phyloP scores from a whole-genome alignment of 1,284 basidiomycete genomes.

The Puccinia horiana region DNA sequence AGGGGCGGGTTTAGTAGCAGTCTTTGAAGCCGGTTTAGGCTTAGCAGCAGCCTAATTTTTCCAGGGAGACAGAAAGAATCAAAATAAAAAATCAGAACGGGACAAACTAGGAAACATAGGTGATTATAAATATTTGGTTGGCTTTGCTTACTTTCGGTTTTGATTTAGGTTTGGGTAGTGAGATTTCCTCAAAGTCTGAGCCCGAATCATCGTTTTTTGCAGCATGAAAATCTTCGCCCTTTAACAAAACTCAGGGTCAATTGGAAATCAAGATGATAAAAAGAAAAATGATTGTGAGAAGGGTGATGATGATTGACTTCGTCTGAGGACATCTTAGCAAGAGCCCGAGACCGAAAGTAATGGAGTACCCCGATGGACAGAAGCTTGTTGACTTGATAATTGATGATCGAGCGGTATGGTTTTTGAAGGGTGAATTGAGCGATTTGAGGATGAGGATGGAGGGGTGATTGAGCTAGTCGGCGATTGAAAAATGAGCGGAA shows the following conservation, averaged over 20 bases:
- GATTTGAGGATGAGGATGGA: too few relatives aligned
- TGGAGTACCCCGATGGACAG: background rate
- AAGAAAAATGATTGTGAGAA: background rate
- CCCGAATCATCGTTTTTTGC: background rate
- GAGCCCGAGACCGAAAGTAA: background rate
- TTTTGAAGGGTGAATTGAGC: too few relatives aligned
- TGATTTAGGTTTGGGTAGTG: slow-evolving; percentile 7
- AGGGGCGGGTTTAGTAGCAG: slow-evolving; percentile 10
- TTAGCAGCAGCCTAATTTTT: slow-evolving; percentile 3
- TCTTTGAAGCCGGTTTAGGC: slow-evolving; percentile 4
- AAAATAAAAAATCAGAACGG: background rate
- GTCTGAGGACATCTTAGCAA: slow-evolving; percentile 29
- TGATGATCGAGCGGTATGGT: background rate
- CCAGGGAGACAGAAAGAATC: background rate
- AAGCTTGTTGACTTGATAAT: background rate
- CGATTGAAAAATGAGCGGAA: too few relatives aligned
- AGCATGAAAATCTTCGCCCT: slow-evolving; percentile 9
- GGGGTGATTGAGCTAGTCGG: too few relatives aligned
- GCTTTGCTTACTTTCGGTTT: slow-evolving; percentile 14
- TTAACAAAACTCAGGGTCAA: background rate
- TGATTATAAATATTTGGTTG: background rate
- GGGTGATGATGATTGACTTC: background rate
- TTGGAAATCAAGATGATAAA: background rate
- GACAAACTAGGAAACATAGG: background rate
- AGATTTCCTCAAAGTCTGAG: slow-evolving; percentile 21